A percentile compares a stretch with the other conserved stretches of the same genome.
Evolutionary conservation across 2,329 filamentous ascomycete species (phyloP).

Genomic region (Penicillium sp.): DNA sequence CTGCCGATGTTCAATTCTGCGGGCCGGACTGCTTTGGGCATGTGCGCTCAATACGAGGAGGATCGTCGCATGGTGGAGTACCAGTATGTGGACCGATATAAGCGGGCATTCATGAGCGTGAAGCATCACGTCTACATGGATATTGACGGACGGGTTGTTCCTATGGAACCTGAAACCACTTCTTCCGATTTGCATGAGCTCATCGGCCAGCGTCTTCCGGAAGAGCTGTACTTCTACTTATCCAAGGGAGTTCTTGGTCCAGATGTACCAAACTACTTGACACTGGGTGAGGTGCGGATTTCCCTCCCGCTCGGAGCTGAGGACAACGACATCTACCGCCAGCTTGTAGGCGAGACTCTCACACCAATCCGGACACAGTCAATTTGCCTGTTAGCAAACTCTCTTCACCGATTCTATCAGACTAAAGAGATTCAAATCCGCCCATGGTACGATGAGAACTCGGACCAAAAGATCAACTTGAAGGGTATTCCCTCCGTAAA

Average conservation of each 20-base stretch:
- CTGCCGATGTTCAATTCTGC: slow-evolving; percentile 70
- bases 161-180: slow-evolving; percentile 70
- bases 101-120: slow-evolving; percentile 79
- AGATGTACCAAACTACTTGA: slow-evolving; percentile 77
- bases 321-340: slow-evolving; percentile 75
- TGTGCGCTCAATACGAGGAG: slow-evolving; percentile 78
- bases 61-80: slow-evolving; percentile 69
- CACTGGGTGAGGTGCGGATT: slow-evolving; percentile 74
- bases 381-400: slow-evolving; percentile 74
- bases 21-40: slow-evolving; percentile 68
- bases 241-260: slow-evolving; percentile 78
- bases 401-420: slow-evolving; percentile 79
- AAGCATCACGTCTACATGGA: slow-evolving; percentile 85
- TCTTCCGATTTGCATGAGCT: slow-evolving; percentile 87
- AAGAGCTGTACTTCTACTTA: slow-evolving; percentile 88
- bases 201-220: slow-evolving; percentile 82
- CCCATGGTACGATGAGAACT: slow-evolving; percentile 79
- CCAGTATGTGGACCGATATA: slow-evolving; percentile 82
- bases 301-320: slow-evolving; percentile 84
- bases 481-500: slow-evolving; percentile 55
- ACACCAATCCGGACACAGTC: slow-evolving; percentile 73
- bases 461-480: slow-evolving; percentile 66
- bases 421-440: slow-evolving; percentile 74
- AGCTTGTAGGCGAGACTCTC: slow-evolving; percentile 72
- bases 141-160: slow-evolving; percentile 72